A percentile compares a stretch with the other conserved stretches of the same genome.
phyloP scores from a whole-genome alignment of 108 stramenopile species.

The Discostella stelligeroides region DNA sequence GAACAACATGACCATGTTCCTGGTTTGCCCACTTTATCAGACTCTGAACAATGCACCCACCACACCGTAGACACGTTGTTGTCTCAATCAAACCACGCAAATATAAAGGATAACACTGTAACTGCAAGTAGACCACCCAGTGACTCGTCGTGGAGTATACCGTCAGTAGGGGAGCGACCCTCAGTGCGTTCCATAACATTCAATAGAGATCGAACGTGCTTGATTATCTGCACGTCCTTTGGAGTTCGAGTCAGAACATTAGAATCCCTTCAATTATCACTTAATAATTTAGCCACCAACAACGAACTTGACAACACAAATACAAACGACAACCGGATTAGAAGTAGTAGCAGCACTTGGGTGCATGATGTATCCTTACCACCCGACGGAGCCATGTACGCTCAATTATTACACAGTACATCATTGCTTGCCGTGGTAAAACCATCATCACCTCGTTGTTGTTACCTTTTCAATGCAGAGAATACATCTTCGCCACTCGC shows the following conservation, averaged over 20 bases:
- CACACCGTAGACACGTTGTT: too few relatives aligned
- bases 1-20: too few relatives aligned
- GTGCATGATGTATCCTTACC: constrained; percentile 31
- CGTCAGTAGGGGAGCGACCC: constrained; percentile 27
- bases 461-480: constrained; percentile 41
- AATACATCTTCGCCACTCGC: constrained; percentile 32
- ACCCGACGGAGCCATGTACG: constrained; percentile 41
- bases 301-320: not conserved
- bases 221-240: constrained; percentile 40
- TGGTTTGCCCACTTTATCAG: too few relatives aligned
- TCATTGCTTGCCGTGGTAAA: constrained; percentile 30
- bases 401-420: constrained; percentile 36
- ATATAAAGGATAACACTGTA: not conserved
- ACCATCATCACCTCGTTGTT: constrained; percentile 41
- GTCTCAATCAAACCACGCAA: not conserved
- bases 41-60: too few relatives aligned
- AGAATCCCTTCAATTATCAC: constrained; percentile 23
- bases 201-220: constrained; percentile 44
- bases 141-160: constrained; percentile 17
- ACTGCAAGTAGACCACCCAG: constrained; percentile 15
- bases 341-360: constrained; percentile 7
- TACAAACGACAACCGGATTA: constrained; percentile 13
- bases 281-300: not conserved
- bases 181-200: constrained; percentile 41
- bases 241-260: constrained; percentile 46